A percentile compares a stretch with the other conserved stretches of the same genome.
Evolutionary conservation across 169 alveolate genomes (phyloP).

Genomic region (Eimeria zaria): DNA sequence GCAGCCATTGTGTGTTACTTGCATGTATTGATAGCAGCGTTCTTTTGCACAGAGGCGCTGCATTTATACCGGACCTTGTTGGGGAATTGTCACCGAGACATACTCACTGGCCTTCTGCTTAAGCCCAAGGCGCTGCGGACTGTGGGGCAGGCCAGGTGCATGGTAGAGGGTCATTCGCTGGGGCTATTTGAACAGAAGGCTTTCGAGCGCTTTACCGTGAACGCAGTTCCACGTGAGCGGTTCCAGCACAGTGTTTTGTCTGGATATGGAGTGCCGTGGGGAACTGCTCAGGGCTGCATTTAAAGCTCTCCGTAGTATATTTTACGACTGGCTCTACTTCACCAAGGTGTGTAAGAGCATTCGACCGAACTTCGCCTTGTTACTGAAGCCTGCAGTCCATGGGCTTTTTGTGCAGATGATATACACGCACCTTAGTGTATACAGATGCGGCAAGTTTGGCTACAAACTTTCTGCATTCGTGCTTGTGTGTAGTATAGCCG

Average conservation of each 20-base stretch:
- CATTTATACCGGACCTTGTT: background rate
- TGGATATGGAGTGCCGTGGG: background rate
- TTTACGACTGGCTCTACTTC: background rate
- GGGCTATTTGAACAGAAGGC: background rate
- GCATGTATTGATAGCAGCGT: background rate
- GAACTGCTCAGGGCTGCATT: background rate
- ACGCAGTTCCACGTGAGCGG: background rate
- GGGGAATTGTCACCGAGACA: background rate
- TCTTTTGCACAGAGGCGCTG: background rate
- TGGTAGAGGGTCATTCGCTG: background rate
- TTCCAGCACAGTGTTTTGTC: background rate
- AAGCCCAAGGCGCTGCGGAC: background rate
- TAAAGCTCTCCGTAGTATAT: background rate
- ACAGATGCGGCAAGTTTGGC: background rate
- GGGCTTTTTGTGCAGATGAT: too few species aligned
- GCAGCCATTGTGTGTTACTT: background rate
- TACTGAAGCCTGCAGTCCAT: background rate
- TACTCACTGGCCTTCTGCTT: background rate
- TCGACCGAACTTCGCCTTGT: background rate
- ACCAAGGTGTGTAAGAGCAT: background rate
- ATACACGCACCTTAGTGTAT: background rate
- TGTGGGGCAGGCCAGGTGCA: background rate
- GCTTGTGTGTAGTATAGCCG: background rate
- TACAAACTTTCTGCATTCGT: background rate
- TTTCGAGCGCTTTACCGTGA: background rate